Conservation (phyloP, 2,329 filamentous ascomycete species). For the Metarhizium sp. region DNA sequence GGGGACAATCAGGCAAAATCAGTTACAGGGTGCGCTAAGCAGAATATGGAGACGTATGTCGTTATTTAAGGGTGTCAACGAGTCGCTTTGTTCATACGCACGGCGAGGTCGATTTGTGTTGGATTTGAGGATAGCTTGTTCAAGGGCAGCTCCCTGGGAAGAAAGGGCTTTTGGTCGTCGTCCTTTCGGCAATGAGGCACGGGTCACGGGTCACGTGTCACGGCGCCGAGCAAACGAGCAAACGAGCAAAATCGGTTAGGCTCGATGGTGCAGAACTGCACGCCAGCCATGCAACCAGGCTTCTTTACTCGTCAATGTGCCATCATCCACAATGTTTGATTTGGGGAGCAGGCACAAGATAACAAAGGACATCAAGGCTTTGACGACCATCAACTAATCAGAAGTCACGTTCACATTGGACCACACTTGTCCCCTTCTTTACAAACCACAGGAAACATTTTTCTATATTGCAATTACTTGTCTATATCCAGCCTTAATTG, state of each 20-base stretch:
- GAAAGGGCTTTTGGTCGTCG: neutral
- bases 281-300: too few relatives aligned
- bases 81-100: neutral
- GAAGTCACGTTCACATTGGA: neutral
- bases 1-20: neutral
- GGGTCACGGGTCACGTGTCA: neutral
- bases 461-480: neutral
- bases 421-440: neutral
- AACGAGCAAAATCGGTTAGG: neutral
- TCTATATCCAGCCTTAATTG: neutral
- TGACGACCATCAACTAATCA: neutral
- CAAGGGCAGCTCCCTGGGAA: neutral
- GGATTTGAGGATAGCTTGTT: neutral
- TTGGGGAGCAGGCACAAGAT: too few relatives aligned
- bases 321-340: too few relatives aligned
- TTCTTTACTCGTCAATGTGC: too few relatives aligned
- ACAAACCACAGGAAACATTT: neutral
- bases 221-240: constrained; percentile 8
- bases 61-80: neutral
- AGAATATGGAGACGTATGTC: neutral
- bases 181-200: neutral
- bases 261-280: neutral
- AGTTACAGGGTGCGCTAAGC: neutral
- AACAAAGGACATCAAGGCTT: too few relatives aligned
- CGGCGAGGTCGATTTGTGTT: neutral